Conservation (phyloP, 2,329 filamentous ascomycete genomes). For the Acrocalymma vagum region DNA sequence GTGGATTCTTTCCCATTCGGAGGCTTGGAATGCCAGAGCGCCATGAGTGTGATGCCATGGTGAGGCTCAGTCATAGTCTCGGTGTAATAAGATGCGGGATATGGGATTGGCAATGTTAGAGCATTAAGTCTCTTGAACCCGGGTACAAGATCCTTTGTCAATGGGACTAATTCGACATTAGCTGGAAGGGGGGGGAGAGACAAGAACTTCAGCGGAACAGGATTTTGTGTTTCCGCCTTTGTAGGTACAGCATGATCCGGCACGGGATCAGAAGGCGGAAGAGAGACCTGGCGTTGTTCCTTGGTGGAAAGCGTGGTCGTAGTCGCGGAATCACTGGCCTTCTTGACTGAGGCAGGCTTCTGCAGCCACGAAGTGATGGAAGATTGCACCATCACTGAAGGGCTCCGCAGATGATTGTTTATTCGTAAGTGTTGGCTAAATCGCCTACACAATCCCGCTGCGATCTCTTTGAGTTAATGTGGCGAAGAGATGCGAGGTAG, state of each 20-base stretch:
- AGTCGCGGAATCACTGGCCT: constrained; percentile 15
- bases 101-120: constrained; percentile 68
- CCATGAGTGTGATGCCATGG: constrained; percentile 65
- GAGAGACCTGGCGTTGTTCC: background rate
- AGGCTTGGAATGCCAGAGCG: constrained; percentile 59
- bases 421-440: constrained; percentile 3
- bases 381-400: constrained; percentile 52
- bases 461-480: too few species aligned
- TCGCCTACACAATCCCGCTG: too few species aligned
- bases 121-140: constrained; percentile 66
- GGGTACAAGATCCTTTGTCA: constrained; percentile 63
- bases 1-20: constrained; percentile 6
- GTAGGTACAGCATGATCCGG: background rate
- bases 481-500: constrained; percentile 4
- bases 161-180: constrained; percentile 62
- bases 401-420: background rate
- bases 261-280: constrained; percentile 33
- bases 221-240: constrained; percentile 3
- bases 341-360: constrained; percentile 49
- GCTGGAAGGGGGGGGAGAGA: constrained; percentile 49
- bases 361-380: constrained; percentile 58
- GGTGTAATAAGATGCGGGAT: constrained; percentile 68
- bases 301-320: constrained; percentile 10
- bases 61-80: constrained; percentile 65
- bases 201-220: constrained; percentile 26